These are phyloP conservation scores for Peronospora tabacina DNA, from an alignment of 352 stramenopile species.

Conservation along the genomic window DNA sequence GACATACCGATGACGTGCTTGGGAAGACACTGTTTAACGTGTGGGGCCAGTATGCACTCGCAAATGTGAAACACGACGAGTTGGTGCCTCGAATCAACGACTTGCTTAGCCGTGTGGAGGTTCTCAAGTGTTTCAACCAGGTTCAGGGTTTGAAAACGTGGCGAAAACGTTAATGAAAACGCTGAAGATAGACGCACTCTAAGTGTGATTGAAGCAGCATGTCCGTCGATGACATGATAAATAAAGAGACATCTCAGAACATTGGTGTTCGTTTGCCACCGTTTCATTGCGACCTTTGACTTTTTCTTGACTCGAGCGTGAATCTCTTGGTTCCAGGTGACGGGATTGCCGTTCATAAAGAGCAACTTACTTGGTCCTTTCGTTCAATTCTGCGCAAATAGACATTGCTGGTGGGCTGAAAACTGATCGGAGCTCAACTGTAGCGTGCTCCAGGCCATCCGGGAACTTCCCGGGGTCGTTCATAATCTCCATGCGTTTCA, in stretches of 20 bases:
- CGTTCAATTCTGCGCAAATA: slow-evolving; percentile 4
- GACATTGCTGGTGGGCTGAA: background rate
- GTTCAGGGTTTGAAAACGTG: no score
- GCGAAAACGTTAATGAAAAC: no score
- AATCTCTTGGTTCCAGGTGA: slow-evolving; percentile 4
- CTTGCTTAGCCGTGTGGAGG: no score
- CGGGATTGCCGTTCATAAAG: slow-evolving; percentile 1
- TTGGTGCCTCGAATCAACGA: no score
- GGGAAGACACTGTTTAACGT: no score
- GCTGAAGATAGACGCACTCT: no score
- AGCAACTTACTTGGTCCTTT: slow-evolving; percentile 6
- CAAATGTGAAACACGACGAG: no score
- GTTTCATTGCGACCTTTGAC: background rate
- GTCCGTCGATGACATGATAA: slow-evolving; percentile 24
- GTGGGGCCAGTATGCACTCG: no score
- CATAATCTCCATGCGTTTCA: slow-evolving; percentile 24
- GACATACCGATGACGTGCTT: no score
- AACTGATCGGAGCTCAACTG: slow-evolving; percentile 10
- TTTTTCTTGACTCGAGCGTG: background rate
- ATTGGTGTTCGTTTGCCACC: slow-evolving; percentile 1
- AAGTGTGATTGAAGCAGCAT: slow-evolving; percentile 9
- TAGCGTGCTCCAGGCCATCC: slow-evolving; percentile 18
- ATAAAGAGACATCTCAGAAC: slow-evolving; percentile 23
- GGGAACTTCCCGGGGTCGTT: slow-evolving; percentile 16
- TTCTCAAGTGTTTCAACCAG: no score